A percentile compares a stretch with the other conserved stretches of the same genome.
These are phyloP conservation scores for Monosporascus sp. DNA, from an alignment of 2,329 filamentous ascomycete species.

Conservation along the genomic window DNA sequence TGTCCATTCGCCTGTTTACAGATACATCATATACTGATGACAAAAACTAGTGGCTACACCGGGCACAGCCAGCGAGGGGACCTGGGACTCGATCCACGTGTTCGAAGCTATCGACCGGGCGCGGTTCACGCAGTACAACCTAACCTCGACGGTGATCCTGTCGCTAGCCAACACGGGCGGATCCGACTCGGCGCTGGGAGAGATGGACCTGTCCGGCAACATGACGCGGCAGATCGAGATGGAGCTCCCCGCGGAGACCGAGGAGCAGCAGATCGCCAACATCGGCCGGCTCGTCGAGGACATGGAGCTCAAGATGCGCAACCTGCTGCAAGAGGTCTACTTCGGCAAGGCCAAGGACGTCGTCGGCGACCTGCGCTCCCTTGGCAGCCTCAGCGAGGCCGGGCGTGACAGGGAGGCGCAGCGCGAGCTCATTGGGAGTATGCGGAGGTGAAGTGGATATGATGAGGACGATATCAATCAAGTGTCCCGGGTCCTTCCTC, in stretches of 20 bases:
- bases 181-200: constrained; percentile 51
- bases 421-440: constrained; percentile 75
- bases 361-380: constrained; percentile 87
- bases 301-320: constrained; percentile 99
- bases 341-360: constrained; percentile 99
- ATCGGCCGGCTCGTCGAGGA: constrained; percentile 93
- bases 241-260: constrained; percentile 82
- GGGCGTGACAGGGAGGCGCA: constrained; percentile 81
- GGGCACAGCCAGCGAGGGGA: constrained; percentile 64
- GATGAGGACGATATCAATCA: background rate
- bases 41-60: constrained; percentile 55
- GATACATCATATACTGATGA: background rate
- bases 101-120: constrained; percentile 94
- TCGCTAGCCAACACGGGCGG: constrained; percentile 61
- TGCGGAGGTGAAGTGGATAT: constrained; percentile 17
- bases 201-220: constrained; percentile 91
- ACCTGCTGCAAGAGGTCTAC: constrained; percentile 96
- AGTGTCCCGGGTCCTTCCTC: too few relatives aligned
- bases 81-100: constrained; percentile 98
- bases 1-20: constrained; percentile 1
- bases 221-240: constrained; percentile 96
- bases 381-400: constrained; percentile 77
- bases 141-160: constrained; percentile 94
- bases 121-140: constrained; percentile 90
- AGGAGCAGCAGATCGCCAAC: constrained; percentile 92